Base-by-base conservation (phyloP, 352 stramenopile species). In the Globisporangium spiculum region DNA sequence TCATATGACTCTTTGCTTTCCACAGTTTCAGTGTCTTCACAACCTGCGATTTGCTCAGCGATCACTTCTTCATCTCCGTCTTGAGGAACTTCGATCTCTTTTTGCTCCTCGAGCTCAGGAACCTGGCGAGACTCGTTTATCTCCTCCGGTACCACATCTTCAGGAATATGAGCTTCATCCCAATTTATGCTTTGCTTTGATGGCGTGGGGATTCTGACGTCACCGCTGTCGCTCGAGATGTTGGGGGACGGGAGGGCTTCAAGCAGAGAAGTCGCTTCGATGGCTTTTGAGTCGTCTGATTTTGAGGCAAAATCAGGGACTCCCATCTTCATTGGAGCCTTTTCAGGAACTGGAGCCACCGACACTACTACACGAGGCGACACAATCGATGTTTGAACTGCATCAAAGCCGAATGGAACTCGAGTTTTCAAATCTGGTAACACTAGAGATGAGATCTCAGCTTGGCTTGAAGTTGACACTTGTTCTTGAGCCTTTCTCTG, bases 361-460 rank as follows among this genome's bases (percentile, higher is more conserved):
- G 18, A 8, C 18, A 26, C 27, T 16, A 44, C 16, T 41, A 10
- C 27, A 4, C 50, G 62, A 32, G 56, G 56, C 10, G 62, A 67
- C 6, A 16, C 32, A 26, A 70, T 54, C 18, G 41, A 24, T 1
- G 38, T 60, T 54, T 68, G n/a, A 3, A 68, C 60, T 44, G n/a
- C 63, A 5, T 76, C 66, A 55, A 78, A 75, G 22, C 63, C 60
- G 32, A 78, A 78, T 10, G 69, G 73, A 24, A 74, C 63, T 6
- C 73, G 69, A 4, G 50, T 58, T 16, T 71, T 73, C 24, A 75
- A 26, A 56, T 78, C 63, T 9, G 73, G 73, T 4, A 78, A 24
- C n/a, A 62, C 48, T 3, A 12, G 56, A 32, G 59, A 56, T 27
- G 44, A 36, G 26, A 48, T 3, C 1, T 54, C 48, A n/a, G 16